Conservation (phyloP, 352 stramenopile species). For the Pythium sp. region DNA sequence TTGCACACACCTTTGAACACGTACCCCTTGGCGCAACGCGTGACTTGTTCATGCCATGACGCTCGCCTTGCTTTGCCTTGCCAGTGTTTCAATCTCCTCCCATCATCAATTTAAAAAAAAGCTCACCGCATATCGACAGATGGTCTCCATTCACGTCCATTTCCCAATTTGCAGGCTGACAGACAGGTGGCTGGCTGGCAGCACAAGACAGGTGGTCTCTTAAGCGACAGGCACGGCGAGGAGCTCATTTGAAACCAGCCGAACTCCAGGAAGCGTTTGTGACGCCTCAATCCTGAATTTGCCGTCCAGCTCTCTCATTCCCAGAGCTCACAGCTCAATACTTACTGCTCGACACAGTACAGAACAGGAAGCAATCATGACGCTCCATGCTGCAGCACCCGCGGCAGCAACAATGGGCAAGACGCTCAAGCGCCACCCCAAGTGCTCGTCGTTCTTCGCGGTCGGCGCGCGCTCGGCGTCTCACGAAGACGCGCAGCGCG, state of each 20-base stretch:
- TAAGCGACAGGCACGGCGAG: background rate
- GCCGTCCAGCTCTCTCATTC: background rate
- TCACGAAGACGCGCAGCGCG: background rate
- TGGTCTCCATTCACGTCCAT: background rate
- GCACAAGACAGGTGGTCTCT: no score
- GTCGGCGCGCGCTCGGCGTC: background rate
- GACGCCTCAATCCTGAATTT: conserved; percentile 1
- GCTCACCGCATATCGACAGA: background rate
- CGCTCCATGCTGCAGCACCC: background rate
- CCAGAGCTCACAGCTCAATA: no score
- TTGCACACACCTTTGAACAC: background rate
- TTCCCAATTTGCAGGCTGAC: background rate
- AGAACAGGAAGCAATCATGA: background rate
- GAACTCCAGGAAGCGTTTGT: background rate
- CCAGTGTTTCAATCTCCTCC: background rate
- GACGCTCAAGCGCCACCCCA: conserved; percentile 7
- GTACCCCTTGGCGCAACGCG: background rate
- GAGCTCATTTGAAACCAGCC: conserved; percentile 1
- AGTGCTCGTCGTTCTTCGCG: conserved; percentile 8
- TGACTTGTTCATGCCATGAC: background rate
- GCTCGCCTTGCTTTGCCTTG: background rate
- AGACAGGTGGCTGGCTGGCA: background rate
- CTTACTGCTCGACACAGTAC: background rate
- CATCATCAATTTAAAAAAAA: conserved; percentile 7
- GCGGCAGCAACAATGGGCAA: background rate